Conservation (phyloP, 106 monocot genomes). For the Gastrodia elata region DNA sequence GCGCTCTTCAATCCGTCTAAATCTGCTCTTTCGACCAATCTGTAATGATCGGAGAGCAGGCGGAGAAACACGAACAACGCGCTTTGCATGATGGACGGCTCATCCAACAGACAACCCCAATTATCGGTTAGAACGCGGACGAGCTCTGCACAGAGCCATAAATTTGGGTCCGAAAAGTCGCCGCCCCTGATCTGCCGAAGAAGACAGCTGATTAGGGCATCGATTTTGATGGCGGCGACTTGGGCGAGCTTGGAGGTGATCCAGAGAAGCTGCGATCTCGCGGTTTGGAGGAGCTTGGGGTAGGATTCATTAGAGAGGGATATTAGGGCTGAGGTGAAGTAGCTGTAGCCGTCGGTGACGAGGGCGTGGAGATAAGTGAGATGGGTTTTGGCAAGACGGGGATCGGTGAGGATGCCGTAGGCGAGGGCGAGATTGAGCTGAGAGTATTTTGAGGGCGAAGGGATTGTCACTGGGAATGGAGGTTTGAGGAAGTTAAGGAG, state of each 20-base stretch:
- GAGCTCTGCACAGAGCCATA: conserved; percentile 36
- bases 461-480: conserved; percentile 40
- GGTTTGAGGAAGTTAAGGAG: conserved; percentile 33
- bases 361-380: conserved; percentile 62
- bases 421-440: conserved; percentile 38
- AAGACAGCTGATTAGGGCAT: conserved; percentile 33
- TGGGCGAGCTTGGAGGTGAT: conserved; percentile 17
- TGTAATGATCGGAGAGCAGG: conserved; percentile 62
- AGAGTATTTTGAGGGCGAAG: conserved; percentile 37
- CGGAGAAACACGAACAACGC: conserved; percentile 51
- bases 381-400: conserved; percentile 26
- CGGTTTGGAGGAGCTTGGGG: conserved; percentile 25
- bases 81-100: conserved; percentile 32
- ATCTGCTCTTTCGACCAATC: conserved; percentile 19
- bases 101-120: conserved; percentile 43
- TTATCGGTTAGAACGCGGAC: conserved; percentile 20
- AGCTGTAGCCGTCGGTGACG: conserved; percentile 49
- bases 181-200: conserved; percentile 43
- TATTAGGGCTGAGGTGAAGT: conserved; percentile 45
- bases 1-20: conserved; percentile 37
- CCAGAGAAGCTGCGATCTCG: conserved; percentile 42
- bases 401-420: conserved; percentile 43
- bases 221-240: conserved; percentile 21
- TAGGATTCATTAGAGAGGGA: conserved; percentile 28
- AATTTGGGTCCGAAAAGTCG: conserved; percentile 41